Evolutionary conservation across 176 grass and related monocot genomes (phyloP).

Genomic region (Alopecurus myosuroides): DNA sequence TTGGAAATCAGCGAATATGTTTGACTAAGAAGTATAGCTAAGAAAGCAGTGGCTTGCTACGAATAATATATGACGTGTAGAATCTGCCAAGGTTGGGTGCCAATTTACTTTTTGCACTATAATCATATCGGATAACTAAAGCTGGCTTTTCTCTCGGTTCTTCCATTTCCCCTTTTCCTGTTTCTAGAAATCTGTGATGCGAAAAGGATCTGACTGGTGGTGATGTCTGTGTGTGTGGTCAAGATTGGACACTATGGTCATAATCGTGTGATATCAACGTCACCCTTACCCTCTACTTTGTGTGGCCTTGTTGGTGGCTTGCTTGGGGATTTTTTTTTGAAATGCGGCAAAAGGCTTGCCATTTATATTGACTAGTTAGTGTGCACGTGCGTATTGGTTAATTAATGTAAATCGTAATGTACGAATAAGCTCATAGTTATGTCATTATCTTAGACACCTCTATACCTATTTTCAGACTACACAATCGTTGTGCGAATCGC

Average conservation of each 20-base stretch:
- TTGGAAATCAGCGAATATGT: not conserved
- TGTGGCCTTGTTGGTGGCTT: conserved; percentile 5
- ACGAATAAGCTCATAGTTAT: too few species aligned
- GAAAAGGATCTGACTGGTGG: conserved; percentile 6
- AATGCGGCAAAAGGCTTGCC: too few species aligned
- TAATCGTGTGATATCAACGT: conserved; percentile 6
- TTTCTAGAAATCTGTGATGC: not conserved
- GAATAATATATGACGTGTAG: conserved; percentile 16
- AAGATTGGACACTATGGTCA: conserved; percentile 20
- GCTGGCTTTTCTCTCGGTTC: conserved; percentile 27
- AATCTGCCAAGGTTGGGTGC: conserved; percentile 30
- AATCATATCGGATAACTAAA: conserved; percentile 24
- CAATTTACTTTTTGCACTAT: conserved; percentile 11
- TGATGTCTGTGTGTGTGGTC: conserved; percentile 33
- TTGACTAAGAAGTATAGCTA: not conserved
- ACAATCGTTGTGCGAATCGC: too few species aligned
- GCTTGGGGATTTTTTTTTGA: too few species aligned
- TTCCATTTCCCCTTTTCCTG: not conserved
- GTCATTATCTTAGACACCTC: too few species aligned
- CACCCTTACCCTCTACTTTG: conserved; percentile 10
- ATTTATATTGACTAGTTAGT: too few species aligned
- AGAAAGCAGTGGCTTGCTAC: not conserved
- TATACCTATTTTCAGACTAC: too few species aligned
- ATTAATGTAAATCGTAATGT: too few species aligned
- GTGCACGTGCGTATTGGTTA: too few species aligned